These are phyloP conservation scores for Boletus reticuloceps DNA, from an alignment of 768 basidiomycete species.

Conservation along the genomic window DNA sequence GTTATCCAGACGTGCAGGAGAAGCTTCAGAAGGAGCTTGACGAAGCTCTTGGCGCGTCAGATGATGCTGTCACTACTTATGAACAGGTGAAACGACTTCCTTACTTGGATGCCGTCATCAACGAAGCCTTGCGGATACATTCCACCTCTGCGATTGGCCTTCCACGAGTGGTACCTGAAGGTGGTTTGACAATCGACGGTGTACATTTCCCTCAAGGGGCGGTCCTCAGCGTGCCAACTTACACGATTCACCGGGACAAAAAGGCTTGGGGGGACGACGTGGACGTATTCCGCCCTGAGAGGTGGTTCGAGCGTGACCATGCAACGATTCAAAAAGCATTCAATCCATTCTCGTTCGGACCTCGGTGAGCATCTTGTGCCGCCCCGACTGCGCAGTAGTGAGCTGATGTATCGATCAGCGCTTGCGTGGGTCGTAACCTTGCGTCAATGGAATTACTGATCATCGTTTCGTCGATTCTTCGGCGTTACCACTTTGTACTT, in stretches of 20 bases:
- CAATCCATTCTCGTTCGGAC: slow-evolving; percentile 85
- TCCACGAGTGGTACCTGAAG: slow-evolving; percentile 73
- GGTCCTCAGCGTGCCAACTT: slow-evolving; percentile 77
- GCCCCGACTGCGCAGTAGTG: not conserved
- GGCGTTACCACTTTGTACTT: slow-evolving; percentile 72
- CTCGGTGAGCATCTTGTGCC: slow-evolving; percentile 45
- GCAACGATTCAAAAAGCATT: slow-evolving; percentile 66
- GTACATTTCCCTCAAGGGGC: slow-evolving; percentile 73
- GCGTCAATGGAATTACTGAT: slow-evolving; percentile 77
- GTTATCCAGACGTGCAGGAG: slow-evolving; percentile 57
- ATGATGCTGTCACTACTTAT: slow-evolving; percentile 58
- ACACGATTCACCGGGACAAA: slow-evolving; percentile 75
- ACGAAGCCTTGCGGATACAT: slow-evolving; percentile 82
- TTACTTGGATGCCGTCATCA: slow-evolving; percentile 85
- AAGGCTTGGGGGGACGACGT: slow-evolving; percentile 77
- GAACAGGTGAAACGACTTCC: slow-evolving; percentile 71
- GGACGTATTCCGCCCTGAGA: slow-evolving; percentile 73
- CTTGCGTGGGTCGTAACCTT: slow-evolving; percentile 82
- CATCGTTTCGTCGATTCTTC: slow-evolving; percentile 77
- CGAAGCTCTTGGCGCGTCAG: slow-evolving; percentile 52
- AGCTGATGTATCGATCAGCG: slow-evolving; percentile 38
- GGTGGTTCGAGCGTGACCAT: slow-evolving; percentile 77
- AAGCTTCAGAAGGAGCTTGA: slow-evolving; percentile 79
- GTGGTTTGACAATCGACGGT: slow-evolving; percentile 56
- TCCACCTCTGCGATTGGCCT: slow-evolving; percentile 83